Conservation (phyloP, 768 basidiomycete genomes). For the Phlegmacium glaucopus region DNA sequence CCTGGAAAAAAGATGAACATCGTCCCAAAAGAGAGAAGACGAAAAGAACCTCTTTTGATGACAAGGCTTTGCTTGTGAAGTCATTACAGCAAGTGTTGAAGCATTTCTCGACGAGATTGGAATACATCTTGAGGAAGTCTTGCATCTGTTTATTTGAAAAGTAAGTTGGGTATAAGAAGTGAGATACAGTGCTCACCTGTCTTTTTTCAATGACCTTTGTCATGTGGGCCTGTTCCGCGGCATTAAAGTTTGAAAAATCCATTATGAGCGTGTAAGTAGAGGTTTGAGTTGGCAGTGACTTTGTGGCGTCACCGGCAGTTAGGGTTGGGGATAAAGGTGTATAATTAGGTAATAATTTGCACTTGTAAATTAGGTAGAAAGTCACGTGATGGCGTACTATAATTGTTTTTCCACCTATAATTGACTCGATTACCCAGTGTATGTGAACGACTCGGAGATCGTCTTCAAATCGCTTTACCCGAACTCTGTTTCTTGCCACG, state of each 20-base stretch:
- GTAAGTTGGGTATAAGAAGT: not conserved
- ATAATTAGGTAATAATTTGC: constrained; percentile 4
- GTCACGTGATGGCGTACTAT: too few species aligned
- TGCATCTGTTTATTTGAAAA: constrained; percentile 69
- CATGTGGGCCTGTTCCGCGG: constrained; percentile 96
- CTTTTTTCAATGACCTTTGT: constrained; percentile 92
- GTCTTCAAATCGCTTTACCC: too few species aligned
- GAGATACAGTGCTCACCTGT: constrained; percentile 57
- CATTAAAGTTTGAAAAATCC: constrained; percentile 90
- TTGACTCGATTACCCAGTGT: too few species aligned
- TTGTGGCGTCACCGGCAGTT: too few species aligned
- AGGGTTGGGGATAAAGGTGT: constrained; percentile 8
- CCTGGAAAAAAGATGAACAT: constrained; percentile 41
- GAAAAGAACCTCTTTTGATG: constrained; percentile 78
- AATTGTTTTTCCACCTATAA: too few species aligned
- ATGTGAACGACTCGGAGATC: too few species aligned
- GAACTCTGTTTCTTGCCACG: too few species aligned
- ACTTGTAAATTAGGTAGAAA: too few species aligned
- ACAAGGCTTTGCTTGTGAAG: constrained; percentile 92
- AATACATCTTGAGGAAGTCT: constrained; percentile 95
- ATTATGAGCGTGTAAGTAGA: constrained; percentile 35
- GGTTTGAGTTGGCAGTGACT: constrained; percentile 12
- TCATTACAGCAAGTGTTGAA: constrained; percentile 95
- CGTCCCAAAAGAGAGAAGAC: not conserved
- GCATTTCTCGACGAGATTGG: constrained; percentile 91